Percentiles rank a stretch among this genome's conserved stretches.
These are phyloP conservation scores for Dipsacomyces acuminosporus DNA, from an alignment of 371 early-diverging fungal genomes.

Conservation along the genomic window DNA sequence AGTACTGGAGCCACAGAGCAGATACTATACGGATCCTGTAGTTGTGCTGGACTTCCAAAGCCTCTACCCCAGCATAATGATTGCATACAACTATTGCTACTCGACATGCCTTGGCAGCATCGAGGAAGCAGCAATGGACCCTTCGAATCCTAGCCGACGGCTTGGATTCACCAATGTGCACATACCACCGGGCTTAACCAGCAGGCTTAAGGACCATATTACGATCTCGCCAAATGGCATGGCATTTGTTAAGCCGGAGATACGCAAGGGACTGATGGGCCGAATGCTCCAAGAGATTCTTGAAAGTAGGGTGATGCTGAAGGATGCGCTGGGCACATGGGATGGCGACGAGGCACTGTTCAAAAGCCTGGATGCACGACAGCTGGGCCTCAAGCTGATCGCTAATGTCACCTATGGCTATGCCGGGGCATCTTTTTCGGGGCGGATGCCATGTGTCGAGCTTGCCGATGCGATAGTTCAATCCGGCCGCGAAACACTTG, in stretches of 20 bases:
- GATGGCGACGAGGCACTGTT: constrained; percentile 34
- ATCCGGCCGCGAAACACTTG: constrained; percentile 75
- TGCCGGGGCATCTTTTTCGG: constrained; percentile 76
- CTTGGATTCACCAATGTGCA: constrained; percentile 36
- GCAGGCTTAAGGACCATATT: constrained; percentile 59
- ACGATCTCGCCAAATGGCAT: constrained; percentile 79
- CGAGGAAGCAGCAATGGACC: constrained; percentile 21
- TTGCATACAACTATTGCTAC: constrained; percentile 89
- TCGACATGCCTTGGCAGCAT: constrained; percentile 79
- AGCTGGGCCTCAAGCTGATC: constrained; percentile 78
- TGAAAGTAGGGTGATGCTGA: constrained; percentile 85
- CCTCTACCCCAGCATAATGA: constrained; percentile 90
- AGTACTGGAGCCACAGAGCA: constrained; percentile 80
- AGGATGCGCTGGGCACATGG: constrained; percentile 60
- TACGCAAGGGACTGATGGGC: constrained; percentile 69
- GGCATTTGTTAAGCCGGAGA: constrained; percentile 69
- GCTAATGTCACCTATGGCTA: constrained; percentile 94
- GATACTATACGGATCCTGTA: constrained; percentile 75
- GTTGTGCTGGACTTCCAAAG: constrained; percentile 89
- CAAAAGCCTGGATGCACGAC: constrained; percentile 65
- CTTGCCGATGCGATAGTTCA: constrained; percentile 88
- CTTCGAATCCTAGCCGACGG: not conserved
- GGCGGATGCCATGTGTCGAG: constrained; percentile 86
- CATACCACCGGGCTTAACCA: constrained; percentile 50
- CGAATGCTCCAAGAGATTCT: constrained; percentile 81